Conservation (phyloP, 169 alveolate genomes). For the Plasmodium blacklocki region DNA sequence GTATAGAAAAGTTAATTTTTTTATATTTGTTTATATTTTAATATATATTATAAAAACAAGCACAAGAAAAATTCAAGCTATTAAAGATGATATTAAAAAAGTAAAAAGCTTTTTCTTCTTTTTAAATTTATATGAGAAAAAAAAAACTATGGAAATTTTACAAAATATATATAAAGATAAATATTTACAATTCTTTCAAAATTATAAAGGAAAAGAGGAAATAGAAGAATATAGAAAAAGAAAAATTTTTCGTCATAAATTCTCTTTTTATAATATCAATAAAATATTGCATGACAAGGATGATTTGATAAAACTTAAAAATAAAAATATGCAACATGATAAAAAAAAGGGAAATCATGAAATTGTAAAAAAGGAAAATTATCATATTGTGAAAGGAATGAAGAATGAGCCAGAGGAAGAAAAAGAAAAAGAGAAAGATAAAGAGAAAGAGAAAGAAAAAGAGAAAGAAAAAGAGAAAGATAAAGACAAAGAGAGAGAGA, state of each 20-base stretch:
- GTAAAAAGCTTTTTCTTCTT: conserved; percentile 54
- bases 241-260: conserved; percentile 56
- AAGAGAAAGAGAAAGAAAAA: neutral
- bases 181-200: conserved; percentile 44
- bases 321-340: neutral
- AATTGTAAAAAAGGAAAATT: neutral
- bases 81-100: conserved; percentile 46
- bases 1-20: conserved; percentile 58
- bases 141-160: conserved; percentile 61
- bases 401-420: neutral
- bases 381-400: neutral
- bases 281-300: conserved; percentile 34
- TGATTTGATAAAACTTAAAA: conserved; percentile 34
- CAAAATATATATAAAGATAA: conserved; percentile 56
- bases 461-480: neutral
- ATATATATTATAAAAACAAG: conserved; percentile 64
- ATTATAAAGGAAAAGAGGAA: conserved; percentile 25
- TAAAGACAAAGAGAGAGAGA: neutral
- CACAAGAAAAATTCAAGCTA: conserved; percentile 40
- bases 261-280: conserved; percentile 36
- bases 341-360: neutral
- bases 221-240: conserved; percentile 52
- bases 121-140: conserved; percentile 49
- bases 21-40: conserved; percentile 39
- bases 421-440: neutral